Conservation (phyloP, 1,284 basidiomycete genomes). For the Moesziomyces sp. region DNA sequence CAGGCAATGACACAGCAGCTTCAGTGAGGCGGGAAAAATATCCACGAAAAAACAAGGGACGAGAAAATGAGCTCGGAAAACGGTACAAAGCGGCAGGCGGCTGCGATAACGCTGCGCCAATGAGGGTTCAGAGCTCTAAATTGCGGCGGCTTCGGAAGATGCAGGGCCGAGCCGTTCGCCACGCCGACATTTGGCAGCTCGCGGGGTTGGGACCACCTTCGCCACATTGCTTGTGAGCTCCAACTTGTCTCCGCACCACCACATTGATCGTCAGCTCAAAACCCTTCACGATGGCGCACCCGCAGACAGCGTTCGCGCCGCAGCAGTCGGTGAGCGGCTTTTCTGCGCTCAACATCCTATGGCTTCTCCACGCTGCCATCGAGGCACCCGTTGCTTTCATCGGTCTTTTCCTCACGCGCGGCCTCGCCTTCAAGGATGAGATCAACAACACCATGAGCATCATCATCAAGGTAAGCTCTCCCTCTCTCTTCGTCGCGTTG, state of each 20-base stretch:
- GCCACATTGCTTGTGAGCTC: no score
- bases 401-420: constrained; percentile 75
- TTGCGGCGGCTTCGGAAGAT: not conserved
- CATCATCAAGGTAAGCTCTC: constrained; percentile 75
- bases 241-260: no score
- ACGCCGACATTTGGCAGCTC: not conserved
- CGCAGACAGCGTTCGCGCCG: constrained; percentile 39
- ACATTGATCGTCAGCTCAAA: not conserved
- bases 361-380: constrained; percentile 80
- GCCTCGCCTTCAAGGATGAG: constrained; percentile 76
- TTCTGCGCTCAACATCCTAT: constrained; percentile 69
- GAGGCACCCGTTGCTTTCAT: constrained; percentile 80
- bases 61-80: no score
- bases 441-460: constrained; percentile 82
- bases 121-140: not conserved
- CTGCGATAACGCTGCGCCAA: not conserved
- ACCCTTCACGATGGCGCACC: constrained; percentile 32
- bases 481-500: not conserved
- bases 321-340: constrained; percentile 9
- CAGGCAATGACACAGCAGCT: no score
- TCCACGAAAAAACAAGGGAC: no score
- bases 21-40: no score
- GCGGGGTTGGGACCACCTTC: not conserved
- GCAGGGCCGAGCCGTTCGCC: constrained; percentile 14
- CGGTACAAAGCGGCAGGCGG: no score